Evolutionary conservation across 2,329 filamentous ascomycete genomes (phyloP).

Genomic region (Aspergillus fructus): DNA sequence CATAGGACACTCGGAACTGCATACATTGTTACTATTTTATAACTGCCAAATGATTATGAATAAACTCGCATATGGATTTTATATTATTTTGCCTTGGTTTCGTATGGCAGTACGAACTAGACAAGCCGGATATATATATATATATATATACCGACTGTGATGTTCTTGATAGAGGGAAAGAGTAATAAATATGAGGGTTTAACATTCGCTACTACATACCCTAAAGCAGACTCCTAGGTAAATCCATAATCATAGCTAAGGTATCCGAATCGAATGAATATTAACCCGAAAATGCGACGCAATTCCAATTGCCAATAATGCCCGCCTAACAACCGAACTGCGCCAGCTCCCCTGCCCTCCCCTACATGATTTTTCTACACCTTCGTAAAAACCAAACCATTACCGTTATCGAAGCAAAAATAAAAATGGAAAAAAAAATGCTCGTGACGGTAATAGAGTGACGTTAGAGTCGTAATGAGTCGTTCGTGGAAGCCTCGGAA

Average conservation of each 20-base stretch:
- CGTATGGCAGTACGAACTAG: not conserved
- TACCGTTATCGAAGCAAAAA: not conserved
- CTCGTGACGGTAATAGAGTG: not conserved
- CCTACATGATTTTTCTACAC: not conserved
- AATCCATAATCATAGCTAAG: not conserved
- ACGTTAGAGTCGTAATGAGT: conserved; percentile 15
- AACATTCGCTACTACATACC: not conserved
- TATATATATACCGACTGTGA: not conserved
- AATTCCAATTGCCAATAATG: not conserved
- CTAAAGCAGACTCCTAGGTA: not conserved
- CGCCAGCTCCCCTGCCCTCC: not conserved
- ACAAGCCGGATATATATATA: not conserved
- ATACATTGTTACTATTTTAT: not conserved
- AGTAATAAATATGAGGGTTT: not conserved
- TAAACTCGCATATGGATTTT: not conserved
- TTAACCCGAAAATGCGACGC: not conserved
- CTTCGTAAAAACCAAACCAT: not conserved
- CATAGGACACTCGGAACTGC: not conserved
- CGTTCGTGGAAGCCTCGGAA: conserved; percentile 8
- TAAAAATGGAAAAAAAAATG: not conserved
- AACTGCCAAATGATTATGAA: not conserved
- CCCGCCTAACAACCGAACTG: not conserved
- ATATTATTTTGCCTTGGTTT: not conserved
- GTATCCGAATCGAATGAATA: not conserved
- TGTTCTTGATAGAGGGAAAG: not conserved